Evolutionary conservation across 306 rosid genomes (phyloP), one percentile per base, ranked within the genome.

Genomic region (Cicer yamashitae): DNA sequence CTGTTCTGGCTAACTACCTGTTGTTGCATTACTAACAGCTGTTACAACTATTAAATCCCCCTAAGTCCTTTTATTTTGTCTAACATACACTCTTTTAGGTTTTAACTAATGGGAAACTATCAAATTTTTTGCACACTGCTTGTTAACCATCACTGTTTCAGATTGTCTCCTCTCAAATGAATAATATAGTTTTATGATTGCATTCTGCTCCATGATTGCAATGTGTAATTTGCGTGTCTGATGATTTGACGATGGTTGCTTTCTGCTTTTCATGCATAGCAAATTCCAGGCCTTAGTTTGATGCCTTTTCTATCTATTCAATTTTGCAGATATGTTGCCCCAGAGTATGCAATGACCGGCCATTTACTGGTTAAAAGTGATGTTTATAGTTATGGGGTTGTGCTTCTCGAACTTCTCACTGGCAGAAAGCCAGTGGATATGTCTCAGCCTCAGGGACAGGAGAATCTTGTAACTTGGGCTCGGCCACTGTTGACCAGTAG

Each of bases 331-430:
- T 93, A 89, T 7, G 98, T 93, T 57, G 98, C 98, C 69, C 98
- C 97, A 60, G 98, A 93, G 83, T 93, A 93, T 87, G 98, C 98
- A 34, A 93, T 93, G 98, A 93, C 98, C 2, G 98, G 98, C 13
- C 98, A 93, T 81, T 87, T 93, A 63, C 98, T 93, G 4, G 97
- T 91, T 79, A 93, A 93, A 81, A 93, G 98, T 51, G 98, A 93
- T 83, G 98, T 93, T 77, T 93, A 93, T 71, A 93, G 98, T 74
- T 93, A 89, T 72, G 98, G 98, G 3, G 98, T 93, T 20, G 98
- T 93, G 80, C 89, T 93, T 62, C 92, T 93, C 60, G 98, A 93
- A 82, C 98, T 93, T 87, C 96, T 93, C 53, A 89, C 98, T 0
- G 98, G 98, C 81, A 86, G 96, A 82, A 91, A 93, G 67, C 98